Base-by-base conservation (phyloP, 2,329 filamentous ascomycete genomes). In the Diaporthe australafricana region DNA sequence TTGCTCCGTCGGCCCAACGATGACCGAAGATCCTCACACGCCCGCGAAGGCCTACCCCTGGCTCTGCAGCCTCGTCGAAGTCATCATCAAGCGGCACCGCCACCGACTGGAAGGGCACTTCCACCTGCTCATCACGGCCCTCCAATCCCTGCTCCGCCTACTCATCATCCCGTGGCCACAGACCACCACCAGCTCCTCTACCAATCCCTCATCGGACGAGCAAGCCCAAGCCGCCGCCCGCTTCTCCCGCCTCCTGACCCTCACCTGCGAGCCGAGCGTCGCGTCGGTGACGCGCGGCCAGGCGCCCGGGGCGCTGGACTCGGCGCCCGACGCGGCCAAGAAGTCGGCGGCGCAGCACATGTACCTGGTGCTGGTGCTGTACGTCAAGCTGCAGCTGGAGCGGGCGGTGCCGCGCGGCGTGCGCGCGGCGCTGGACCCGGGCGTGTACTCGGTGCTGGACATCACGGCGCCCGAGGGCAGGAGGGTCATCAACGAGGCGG, bases 51-150 rank as follows among this genome's bases (percentile, higher is more conserved):
- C 83, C 0, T 90, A 84, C 76, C 77, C 82, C 1, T 81, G 81
- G 77, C 80, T 89, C 20, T 90, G 86, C 80, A 85, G 84, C 68
- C 82, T 92, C 11, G 81, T 89, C 25, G 87, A 89, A 69, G 81
- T 84, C 27, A 81, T 92, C 47, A 87, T 92, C 77, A 87, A 86
- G 77, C 87, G 89, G 60, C 89, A 92, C 78, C 84, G 90, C 5
- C 83, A 89, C 53, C 88, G 90, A 12, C 82, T 92, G 1, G 87
- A 91, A 75, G 89, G 89, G 2, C 90, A 90, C 74, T 89, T 90
- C 75, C 90, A 91, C 76, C 81, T 91, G 55, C 82, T 91, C 6
- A 80, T 90, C 57, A 80, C 84, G 45, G 80, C 85, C 2, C 81
- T 92, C 71, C 87, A 90, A 75, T 80, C 85, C 4, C 86, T 92